A percentile compares a stretch with the other conserved stretches of the same genome.
phyloP scores from a whole-genome alignment of 805 yeast species.

The Blastobotrys parvus region DNA sequence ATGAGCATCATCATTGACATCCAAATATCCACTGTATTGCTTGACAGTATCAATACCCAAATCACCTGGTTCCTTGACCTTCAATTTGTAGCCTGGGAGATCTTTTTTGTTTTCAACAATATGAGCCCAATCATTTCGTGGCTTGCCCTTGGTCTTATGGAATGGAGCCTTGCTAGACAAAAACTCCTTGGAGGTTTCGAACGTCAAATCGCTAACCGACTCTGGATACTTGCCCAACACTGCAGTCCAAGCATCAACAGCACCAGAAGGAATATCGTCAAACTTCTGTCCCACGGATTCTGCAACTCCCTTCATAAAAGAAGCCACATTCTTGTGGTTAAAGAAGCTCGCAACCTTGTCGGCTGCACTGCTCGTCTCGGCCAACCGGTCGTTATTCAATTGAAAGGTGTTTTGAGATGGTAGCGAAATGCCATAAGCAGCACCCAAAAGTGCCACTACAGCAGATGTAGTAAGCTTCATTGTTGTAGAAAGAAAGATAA shows the following conservation, averaged over 20 bases:
- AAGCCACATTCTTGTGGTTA: conserved; percentile 2
- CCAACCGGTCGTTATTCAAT: too few relatives aligned
- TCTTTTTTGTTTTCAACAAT: conserved; percentile 46
- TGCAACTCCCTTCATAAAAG: conserved; percentile 4
- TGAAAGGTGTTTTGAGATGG: too few relatives aligned
- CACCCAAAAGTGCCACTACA: too few relatives aligned
- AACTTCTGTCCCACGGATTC: conserved; percentile 4
- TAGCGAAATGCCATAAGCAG: too few relatives aligned
- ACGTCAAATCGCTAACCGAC: conserved; percentile 13
- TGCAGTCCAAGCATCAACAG: conserved; percentile 20
- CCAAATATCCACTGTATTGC: conserved; percentile 72
- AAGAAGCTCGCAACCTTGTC: neutral
- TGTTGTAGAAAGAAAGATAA: too few relatives aligned
- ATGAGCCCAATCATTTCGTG: conserved; percentile 16
- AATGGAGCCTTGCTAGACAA: neutral
- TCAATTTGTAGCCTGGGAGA: conserved; percentile 41
- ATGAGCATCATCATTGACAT: conserved; percentile 78
- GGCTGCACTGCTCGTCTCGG: too few relatives aligned
- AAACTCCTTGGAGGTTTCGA: conserved; percentile 4
- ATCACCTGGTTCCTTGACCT: conserved; percentile 54
- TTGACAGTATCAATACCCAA: conserved; percentile 76
- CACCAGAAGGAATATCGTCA: conserved; percentile 12
- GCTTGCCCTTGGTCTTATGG: neutral
- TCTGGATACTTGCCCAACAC: conserved; percentile 19
- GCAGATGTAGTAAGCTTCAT: too few relatives aligned